Base-by-base conservation (phyloP, 2,329 filamentous ascomycete genomes). In the Aspergillus pseudoterreus region DNA sequence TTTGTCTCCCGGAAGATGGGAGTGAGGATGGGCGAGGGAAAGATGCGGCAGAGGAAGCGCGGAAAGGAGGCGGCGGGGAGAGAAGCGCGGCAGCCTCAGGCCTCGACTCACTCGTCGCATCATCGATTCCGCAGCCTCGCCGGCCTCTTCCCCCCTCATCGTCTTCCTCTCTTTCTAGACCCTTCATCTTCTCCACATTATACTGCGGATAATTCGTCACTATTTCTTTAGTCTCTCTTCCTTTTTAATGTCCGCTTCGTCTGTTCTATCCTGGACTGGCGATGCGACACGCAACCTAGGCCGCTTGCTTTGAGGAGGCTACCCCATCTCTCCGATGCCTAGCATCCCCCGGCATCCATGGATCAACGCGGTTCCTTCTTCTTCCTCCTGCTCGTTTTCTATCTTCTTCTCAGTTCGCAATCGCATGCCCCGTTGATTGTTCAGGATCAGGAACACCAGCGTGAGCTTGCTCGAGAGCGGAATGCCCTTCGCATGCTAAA, bases 321-420 rank as follows among this genome's bases (percentile, higher is more conserved):
- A 36, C 53, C 52, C 39, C 39, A 19, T 53, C 55, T 52, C 53
- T 61, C 59, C 59, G 53, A 63, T 63, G 60, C 53, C 57, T 54
- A 57, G 55, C 50, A 52, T 54, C 45, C 44, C 51, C 58, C 53
- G 62, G 64, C 62, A 62, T 69, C 61, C 56, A 76, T 75, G 73
- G 73, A 76, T 66, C 75, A 70, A 63, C 74, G 68, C 71, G 76
- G 65, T 67, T 78, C 66, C 62, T 73, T 70, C 56, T 67, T 82
- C 56, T 68, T 80, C 49, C 65, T 82, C 52, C 57, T 82, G 58
- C 64, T 82, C 60, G 66, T 80, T 33, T 70, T 79, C 54, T 81
- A 81, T 68, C 72, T 82, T 50, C 74, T 81, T 55, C 69, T 81
- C 51, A 76, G 75, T 45, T 78, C 77, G 3, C 74, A 78, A 55